Conservation (phyloP, 148 eudicot genomes). For the Heliamphora exappendiculata region DNA sequence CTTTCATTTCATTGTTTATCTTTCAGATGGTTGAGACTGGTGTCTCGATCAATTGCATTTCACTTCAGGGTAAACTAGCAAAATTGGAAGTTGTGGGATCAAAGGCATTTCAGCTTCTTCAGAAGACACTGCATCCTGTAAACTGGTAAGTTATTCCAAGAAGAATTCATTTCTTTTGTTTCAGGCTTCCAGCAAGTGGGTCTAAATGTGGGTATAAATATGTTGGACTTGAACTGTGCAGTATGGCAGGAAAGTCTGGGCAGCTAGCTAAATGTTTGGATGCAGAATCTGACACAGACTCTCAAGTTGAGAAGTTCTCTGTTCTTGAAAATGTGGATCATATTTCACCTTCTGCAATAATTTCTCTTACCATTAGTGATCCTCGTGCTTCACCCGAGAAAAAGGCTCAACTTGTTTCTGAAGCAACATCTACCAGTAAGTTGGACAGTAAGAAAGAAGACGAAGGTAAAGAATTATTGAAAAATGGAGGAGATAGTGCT, state of each 20-base stretch:
- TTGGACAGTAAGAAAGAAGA: conserved; percentile 15
- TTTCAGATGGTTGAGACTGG: conserved; percentile 49
- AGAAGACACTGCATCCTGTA: conserved; percentile 56
- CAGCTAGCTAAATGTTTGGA: conserved; percentile 24
- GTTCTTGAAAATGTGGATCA: conserved; percentile 36
- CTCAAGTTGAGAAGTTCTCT: conserved; percentile 20
- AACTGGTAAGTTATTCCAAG: conserved; percentile 32
- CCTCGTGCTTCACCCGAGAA: conserved; percentile 45
- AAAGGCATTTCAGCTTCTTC: conserved; percentile 51
- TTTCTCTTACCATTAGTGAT: conserved; percentile 52
- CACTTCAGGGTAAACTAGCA: conserved; percentile 72
- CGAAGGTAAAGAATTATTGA: conserved; percentile 17
- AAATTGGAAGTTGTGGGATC: conserved; percentile 76
- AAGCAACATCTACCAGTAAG: conserved; percentile 8
- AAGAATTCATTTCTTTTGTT: background rate
- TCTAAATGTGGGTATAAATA: background rate
- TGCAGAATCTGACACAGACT: conserved; percentile 22
- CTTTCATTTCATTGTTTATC: background rate
- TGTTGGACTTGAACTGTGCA: conserved; percentile 25
- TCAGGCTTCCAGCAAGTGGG: background rate
- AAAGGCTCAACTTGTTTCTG: conserved; percentile 19
- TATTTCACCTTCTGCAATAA: conserved; percentile 31
- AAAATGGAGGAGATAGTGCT: conserved; percentile 16
- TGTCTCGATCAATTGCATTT: conserved; percentile 39
- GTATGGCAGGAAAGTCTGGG: conserved; percentile 25